These are phyloP conservation scores for Opeltia flavorubescens DNA, from an alignment of 495 filamentous ascomycete genomes.

Conservation along the genomic window DNA sequence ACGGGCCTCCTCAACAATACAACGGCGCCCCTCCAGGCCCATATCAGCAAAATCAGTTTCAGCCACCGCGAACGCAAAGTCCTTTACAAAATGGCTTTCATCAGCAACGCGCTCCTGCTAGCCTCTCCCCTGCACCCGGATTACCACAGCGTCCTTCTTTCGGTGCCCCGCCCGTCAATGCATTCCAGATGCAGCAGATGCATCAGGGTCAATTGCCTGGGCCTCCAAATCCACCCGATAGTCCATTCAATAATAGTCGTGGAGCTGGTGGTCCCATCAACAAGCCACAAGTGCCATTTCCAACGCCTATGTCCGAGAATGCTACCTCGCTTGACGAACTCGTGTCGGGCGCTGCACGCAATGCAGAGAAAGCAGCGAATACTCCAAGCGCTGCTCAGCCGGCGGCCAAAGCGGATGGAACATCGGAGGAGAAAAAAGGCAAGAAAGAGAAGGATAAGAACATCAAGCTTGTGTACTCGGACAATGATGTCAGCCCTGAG, in stretches of 20 bases:
- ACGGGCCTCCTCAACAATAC: conserved; percentile 29
- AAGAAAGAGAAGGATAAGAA: conserved; percentile 58
- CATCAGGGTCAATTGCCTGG: conserved; percentile 38
- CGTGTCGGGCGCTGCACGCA: conserved; percentile 37
- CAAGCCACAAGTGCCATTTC: conserved; percentile 7
- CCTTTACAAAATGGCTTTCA: conserved; percentile 25
- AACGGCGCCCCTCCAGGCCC: conserved; percentile 21
- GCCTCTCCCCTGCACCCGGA: conserved; percentile 39
- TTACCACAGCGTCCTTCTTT: conserved; percentile 52
- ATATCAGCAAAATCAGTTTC: conserved; percentile 23
- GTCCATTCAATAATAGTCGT: conserved; percentile 4
- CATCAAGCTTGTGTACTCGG: conserved; percentile 61
- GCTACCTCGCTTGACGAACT: conserved; percentile 49
- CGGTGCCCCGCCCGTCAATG: conserved; percentile 39
- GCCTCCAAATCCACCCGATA: conserved; percentile 21
- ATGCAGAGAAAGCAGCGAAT: conserved; percentile 23
- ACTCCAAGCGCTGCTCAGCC: conserved; percentile 10
- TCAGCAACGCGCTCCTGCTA: conserved; percentile 23
- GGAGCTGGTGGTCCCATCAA: background rate
- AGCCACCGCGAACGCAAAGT: conserved; percentile 26
- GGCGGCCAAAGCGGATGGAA: conserved; percentile 17
- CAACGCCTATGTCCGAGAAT: conserved; percentile 18
- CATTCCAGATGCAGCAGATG: conserved; percentile 48
- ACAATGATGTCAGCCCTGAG: conserved; percentile 67
- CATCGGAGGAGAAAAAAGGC: conserved; percentile 46